Conservation (phyloP, 2,329 filamentous ascomycete genomes). For the Talaromyces islandicus region DNA sequence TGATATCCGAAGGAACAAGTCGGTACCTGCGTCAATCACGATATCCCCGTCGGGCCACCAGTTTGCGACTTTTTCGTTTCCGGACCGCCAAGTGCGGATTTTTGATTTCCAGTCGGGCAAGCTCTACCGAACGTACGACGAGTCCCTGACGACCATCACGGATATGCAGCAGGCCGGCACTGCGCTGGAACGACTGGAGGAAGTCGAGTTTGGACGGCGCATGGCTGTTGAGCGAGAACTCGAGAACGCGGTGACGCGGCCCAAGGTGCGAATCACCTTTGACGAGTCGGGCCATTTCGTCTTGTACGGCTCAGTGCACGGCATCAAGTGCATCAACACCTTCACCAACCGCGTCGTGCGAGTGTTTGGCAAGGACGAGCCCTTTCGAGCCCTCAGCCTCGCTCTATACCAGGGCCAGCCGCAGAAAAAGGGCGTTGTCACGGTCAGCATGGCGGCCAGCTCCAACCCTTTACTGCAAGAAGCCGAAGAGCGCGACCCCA, state of each 20-base stretch:
- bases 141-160: slow-evolving; percentile 80
- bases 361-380: slow-evolving; percentile 84
- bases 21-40: slow-evolving; percentile 71
- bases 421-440: slow-evolving; percentile 87
- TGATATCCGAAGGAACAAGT: slow-evolving; percentile 94
- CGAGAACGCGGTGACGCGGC: slow-evolving; percentile 60
- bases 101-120: slow-evolving; percentile 91
- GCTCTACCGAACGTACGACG: slow-evolving; percentile 87
- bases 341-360: slow-evolving; percentile 89
- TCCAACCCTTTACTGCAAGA: slow-evolving; percentile 89
- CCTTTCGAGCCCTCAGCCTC: slow-evolving; percentile 75
- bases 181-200: slow-evolving; percentile 71
- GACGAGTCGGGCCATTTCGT: slow-evolving; percentile 96
- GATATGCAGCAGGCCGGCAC: slow-evolving; percentile 97
- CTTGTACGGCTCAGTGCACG: slow-evolving; percentile 84
- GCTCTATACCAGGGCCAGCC: slow-evolving; percentile 91
- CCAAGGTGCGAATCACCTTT: slow-evolving; percentile 81
- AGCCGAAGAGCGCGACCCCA: slow-evolving; percentile 83
- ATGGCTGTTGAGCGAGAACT: slow-evolving; percentile 82
- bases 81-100: slow-evolving; percentile 84
- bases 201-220: slow-evolving; percentile 85
- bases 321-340: slow-evolving; percentile 93
- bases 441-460: slow-evolving; percentile 94
- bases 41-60: slow-evolving; percentile 81
- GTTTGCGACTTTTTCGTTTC: slow-evolving; percentile 84